phyloP scores from a whole-genome alignment of 495 filamentous ascomycete genomes.

The Echria macrotheca region DNA sequence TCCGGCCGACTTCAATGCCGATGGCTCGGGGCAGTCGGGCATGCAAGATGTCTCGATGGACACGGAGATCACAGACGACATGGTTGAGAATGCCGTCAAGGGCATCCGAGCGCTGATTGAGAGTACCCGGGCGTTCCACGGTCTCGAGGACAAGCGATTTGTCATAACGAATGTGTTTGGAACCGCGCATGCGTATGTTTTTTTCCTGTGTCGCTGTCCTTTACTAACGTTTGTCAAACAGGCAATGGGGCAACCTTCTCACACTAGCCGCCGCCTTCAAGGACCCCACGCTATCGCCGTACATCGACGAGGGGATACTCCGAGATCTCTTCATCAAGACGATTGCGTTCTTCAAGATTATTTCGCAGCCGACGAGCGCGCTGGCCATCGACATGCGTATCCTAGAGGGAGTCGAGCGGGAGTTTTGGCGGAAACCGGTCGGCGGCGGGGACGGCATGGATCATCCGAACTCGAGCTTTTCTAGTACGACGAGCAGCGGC shows the following conservation, averaged over 20 bases:
- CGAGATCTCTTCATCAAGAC: conserved; percentile 55
- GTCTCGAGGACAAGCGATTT: conserved; percentile 55
- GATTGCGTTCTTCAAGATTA: conserved; percentile 60
- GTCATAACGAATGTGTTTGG: conserved; percentile 94
- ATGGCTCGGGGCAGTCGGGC: conserved; percentile 2
- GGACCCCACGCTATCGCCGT: conserved; percentile 48
- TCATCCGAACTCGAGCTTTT: conserved; percentile 38
- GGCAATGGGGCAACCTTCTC: conserved; percentile 95
- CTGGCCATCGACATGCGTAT: conserved; percentile 63
- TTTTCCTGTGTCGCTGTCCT: conserved; percentile 13
- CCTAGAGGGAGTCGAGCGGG: conserved; percentile 54
- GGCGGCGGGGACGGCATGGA: conserved; percentile 15
- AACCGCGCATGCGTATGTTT: conserved; percentile 88
- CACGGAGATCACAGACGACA: conserved; percentile 31
- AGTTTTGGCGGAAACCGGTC: conserved; percentile 31
- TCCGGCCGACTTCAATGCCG: conserved; percentile 17
- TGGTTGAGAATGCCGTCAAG: conserved; percentile 46
- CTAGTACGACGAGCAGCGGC: conserved; percentile 35
- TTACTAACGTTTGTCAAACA: too few relatives aligned
- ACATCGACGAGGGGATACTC: conserved; percentile 48
- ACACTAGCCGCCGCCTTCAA: conserved; percentile 74
- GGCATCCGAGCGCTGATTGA: conserved; percentile 71
- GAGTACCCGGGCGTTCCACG: conserved; percentile 84
- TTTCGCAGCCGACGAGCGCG: conserved; percentile 60
- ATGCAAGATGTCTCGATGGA: background rate